Conservation (phyloP, 2,329 filamentous ascomycete genomes). For the Graphilbum fragrans region DNA sequence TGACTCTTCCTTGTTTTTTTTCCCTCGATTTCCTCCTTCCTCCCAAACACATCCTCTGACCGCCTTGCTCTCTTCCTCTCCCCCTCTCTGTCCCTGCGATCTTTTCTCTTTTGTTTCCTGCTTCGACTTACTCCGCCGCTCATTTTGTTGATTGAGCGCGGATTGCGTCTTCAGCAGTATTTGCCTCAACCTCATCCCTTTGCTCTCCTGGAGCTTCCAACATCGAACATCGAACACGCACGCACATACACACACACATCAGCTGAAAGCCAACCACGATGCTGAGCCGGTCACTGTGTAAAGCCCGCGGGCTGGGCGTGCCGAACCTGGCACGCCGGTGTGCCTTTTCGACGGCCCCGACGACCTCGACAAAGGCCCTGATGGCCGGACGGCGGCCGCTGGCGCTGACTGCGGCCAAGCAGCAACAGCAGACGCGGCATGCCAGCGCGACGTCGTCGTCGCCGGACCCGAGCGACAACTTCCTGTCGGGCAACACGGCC, state of each 20-base stretch:
- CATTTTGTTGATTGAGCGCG: too few relatives aligned
- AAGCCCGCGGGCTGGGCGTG: slow-evolving; percentile 4
- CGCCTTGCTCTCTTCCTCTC: not conserved
- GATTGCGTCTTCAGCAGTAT: too few relatives aligned
- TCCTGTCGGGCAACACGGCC: slow-evolving; percentile 90
- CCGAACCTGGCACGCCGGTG: too few relatives aligned
- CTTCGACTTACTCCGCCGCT: not conserved
- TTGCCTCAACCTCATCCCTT: too few relatives aligned
- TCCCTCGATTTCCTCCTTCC: too few relatives aligned
- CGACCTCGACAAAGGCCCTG: slow-evolving; percentile 15
- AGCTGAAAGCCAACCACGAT: slow-evolving; percentile 3
- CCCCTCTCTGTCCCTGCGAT: not conserved
- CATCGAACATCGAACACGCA: too few relatives aligned
- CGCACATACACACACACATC: too few relatives aligned
- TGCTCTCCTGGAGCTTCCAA: too few relatives aligned
- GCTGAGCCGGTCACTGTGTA: slow-evolving; percentile 8
- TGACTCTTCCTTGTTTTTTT: not conserved
- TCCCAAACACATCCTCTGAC: too few relatives aligned
- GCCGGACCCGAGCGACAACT: slow-evolving; percentile 83
- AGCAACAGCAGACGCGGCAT: slow-evolving; percentile 35
- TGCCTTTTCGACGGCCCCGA: not conserved
- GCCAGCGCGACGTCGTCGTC: slow-evolving; percentile 41
- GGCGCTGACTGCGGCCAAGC: slow-evolving; percentile 25
- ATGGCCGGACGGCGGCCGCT: slow-evolving; percentile 35
- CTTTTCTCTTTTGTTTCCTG: not conserved